These are phyloP conservation scores for Aurinia saxatilis DNA, from an alignment of 345 rosid species.

Conservation along the genomic window DNA sequence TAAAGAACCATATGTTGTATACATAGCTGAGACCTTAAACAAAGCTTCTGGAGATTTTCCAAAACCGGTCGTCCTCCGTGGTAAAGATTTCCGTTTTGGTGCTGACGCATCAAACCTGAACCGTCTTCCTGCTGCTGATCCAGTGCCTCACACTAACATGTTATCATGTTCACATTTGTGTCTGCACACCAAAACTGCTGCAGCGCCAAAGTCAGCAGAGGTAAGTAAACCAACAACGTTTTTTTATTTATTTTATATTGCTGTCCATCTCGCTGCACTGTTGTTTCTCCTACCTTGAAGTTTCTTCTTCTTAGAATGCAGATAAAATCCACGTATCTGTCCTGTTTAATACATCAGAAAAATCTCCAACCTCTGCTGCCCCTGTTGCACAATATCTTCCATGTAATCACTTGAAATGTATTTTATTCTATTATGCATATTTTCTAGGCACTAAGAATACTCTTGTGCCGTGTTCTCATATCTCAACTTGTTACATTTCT, in stretches of 20 bases:
- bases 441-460: neutral
- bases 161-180: slow-evolving; percentile 56
- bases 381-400: slow-evolving; percentile 72
- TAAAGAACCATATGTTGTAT: slow-evolving; percentile 50
- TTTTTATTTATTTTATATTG: neutral
- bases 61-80: slow-evolving; percentile 47
- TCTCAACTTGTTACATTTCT: neutral
- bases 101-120: slow-evolving; percentile 36
- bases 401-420: slow-evolving; percentile 36
- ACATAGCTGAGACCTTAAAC: slow-evolving; percentile 42
- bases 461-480: neutral
- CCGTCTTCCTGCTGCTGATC: slow-evolving; percentile 33
- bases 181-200: slow-evolving; percentile 37
- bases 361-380: slow-evolving; percentile 34
- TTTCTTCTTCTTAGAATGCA: slow-evolving; percentile 69
- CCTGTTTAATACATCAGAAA: slow-evolving; percentile 57
- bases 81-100: slow-evolving; percentile 48
- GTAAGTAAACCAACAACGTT: slow-evolving; percentile 34
- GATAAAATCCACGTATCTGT: slow-evolving; percentile 63
- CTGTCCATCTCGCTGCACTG: neutral
- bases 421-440: neutral
- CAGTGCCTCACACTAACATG: slow-evolving; percentile 32
- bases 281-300: slow-evolving; percentile 19
- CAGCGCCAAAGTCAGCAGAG: slow-evolving; percentile 47
- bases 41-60: slow-evolving; percentile 35